Conservation (phyloP, 1,284 basidiomycete genomes). For the Inonotus hispidus region DNA sequence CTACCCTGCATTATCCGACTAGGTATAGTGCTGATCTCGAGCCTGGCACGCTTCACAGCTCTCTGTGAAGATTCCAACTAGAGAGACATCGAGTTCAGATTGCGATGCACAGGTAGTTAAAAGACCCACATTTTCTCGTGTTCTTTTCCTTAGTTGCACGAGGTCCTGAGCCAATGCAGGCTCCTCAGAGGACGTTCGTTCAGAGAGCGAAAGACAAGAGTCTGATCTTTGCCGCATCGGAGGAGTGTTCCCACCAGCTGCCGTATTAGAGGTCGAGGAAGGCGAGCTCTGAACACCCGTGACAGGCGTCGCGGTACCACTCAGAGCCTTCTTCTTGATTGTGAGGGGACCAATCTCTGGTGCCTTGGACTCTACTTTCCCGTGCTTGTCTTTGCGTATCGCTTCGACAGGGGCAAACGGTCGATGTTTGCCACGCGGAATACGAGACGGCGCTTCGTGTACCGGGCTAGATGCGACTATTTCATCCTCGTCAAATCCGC, state of each 20-base stretch:
- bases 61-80: conserved; percentile 64
- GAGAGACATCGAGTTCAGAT: conserved; percentile 12
- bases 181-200: neutral
- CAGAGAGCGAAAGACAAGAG: neutral
- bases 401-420: conserved; percentile 49
- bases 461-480: neutral
- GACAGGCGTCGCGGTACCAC: conserved; percentile 31
- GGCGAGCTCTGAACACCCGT: conserved; percentile 42
- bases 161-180: conserved; percentile 27
- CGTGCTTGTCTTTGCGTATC: conserved; percentile 39
- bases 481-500: neutral
- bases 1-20: conserved; percentile 3
- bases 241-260: neutral
- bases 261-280: conserved; percentile 27
- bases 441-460: conserved; percentile 36
- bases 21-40: conserved; percentile 39
- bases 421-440: conserved; percentile 65
- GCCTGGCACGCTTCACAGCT: conserved; percentile 63
- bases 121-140: conserved; percentile 58
- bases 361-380: conserved; percentile 21
- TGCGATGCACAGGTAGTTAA: neutral
- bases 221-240: conserved; percentile 1
- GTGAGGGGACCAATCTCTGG: conserved; percentile 59
- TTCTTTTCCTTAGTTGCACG: conserved; percentile 45
- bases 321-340: conserved; percentile 74